Evolutionary conservation across 352 stramenopile genomes (phyloP), one percentile per base, ranked within the genome.

Genomic region (Phytophthora ohioensis): DNA sequence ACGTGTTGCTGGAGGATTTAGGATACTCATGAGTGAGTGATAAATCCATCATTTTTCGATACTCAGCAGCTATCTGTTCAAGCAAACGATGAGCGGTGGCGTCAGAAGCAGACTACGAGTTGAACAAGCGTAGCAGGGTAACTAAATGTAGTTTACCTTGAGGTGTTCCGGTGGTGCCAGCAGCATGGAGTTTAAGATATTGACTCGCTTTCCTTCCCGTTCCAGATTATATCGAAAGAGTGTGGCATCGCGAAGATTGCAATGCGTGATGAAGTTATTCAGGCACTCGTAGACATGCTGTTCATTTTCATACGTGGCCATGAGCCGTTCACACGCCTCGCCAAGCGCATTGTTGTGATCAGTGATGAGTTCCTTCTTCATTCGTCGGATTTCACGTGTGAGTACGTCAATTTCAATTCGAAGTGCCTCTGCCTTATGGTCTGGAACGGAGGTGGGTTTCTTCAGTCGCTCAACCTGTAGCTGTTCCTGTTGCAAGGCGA

Each of bases 211-310:
- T 4, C 82, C 82, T 17, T 82, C 79, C 34, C 73, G 70, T 39
- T 90, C 84, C 2, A 92, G 66, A 21, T 91, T 86, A 47, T 82
- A 76, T 5, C 84, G 74, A n/a, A 91, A 80, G 5, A 78, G 62
- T 3, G 69, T 76, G 9, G 69, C 68, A 36, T 91, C 74, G 10
- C 72, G 71, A 3, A 88, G 72, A 21, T 57, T 76, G 41, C 82
- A 84, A 57, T 87, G 81, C 12, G 69, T 69, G 49, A 92, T 79
- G 34, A 92, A 89, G 62, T 84, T 90, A 62, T 57, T 73, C 21
- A 93, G 77, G 41, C 75, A 91, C 55, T 91, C 78, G 49, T 92
- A 90, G 2, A 93, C 86, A 53, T 90, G 74, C 70, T 91, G 84
- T 45, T 92, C 82, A 52, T 91, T 92, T 51, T 84, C 80, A 41